These are phyloP conservation scores for Durotheca rogersii DNA, from an alignment of 495 filamentous ascomycete species.

Conservation along the genomic window DNA sequence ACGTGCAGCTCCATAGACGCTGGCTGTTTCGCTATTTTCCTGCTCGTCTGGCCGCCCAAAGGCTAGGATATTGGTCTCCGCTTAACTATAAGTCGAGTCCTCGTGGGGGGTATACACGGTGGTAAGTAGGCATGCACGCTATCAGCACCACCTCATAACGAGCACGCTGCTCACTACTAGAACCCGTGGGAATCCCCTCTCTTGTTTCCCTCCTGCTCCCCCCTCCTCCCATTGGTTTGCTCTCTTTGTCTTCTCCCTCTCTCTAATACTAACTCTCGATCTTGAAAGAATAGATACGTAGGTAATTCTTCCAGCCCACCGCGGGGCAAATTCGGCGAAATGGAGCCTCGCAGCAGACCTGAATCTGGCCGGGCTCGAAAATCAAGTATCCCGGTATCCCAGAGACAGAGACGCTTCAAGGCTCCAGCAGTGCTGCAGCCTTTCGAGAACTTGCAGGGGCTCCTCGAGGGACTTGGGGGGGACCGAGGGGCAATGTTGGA, in stretches of 20 bases:
- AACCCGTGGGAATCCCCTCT: too few relatives aligned
- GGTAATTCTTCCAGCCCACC: too few relatives aligned
- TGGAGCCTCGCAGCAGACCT: slow-evolving; percentile 28
- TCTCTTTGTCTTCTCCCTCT: too few relatives aligned
- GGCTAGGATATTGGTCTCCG: not conserved
- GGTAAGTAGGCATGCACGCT: too few relatives aligned
- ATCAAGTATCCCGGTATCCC: slow-evolving; percentile 15
- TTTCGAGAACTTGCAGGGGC: slow-evolving; percentile 1
- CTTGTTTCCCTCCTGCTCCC: too few relatives aligned
- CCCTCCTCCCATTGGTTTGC: too few relatives aligned
- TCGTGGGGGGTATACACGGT: too few relatives aligned
- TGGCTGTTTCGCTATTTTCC: not conserved
- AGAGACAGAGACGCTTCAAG: too few relatives aligned
- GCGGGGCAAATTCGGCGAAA: slow-evolving; percentile 33
- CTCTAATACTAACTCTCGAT: too few relatives aligned
- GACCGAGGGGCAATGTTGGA: slow-evolving; percentile 20
- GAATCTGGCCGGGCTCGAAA: slow-evolving; percentile 30
- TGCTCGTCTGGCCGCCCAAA: not conserved
- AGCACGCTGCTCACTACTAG: too few relatives aligned
- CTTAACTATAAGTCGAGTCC: too few relatives aligned
- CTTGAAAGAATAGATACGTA: not conserved
- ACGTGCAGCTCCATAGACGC: not conserved
- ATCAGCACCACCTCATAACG: too few relatives aligned
- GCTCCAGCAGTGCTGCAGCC: slow-evolving; percentile 14
- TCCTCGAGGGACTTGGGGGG: slow-evolving; percentile 23